Evolutionary conservation across 2,329 filamentous ascomycete genomes (phyloP).

Genomic region (Alternaria infectoria): DNA sequence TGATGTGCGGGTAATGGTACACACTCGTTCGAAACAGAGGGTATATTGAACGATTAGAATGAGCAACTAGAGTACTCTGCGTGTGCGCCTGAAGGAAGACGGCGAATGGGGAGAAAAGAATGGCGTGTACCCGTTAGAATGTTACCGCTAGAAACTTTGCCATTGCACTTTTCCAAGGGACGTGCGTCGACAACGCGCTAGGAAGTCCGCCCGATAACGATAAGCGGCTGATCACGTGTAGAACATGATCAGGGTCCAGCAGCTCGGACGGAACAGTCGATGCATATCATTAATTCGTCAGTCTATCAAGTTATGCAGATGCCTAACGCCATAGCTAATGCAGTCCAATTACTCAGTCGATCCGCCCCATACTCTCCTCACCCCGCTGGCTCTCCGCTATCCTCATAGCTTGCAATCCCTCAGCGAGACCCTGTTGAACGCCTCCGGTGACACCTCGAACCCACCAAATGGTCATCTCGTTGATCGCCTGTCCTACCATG

Average conservation of each 20-base stretch:
- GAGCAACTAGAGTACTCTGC: constrained; percentile 12
- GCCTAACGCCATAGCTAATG: background rate
- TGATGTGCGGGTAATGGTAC: constrained; percentile 32
- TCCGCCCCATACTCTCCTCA: constrained; percentile 9
- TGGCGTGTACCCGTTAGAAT: constrained; percentile 6
- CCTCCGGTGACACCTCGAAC: constrained; percentile 70
- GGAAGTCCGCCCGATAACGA: constrained; percentile 23
- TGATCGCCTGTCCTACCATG: constrained; percentile 64
- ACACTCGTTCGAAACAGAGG: constrained; percentile 16
- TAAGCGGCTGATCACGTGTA: constrained; percentile 5
- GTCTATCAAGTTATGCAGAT: background rate
- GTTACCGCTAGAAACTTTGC: constrained; percentile 21
- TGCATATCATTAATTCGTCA: background rate
- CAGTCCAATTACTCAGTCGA: background rate
- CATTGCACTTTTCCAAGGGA: constrained; percentile 34
- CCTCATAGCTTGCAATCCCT: constrained; percentile 59
- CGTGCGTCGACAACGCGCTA: constrained; percentile 24
- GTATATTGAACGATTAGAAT: constrained; percentile 16
- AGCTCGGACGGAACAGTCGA: background rate
- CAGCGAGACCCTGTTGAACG: constrained; percentile 67
- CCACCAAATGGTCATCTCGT: constrained; percentile 65
- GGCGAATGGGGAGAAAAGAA: constrained; percentile 22
- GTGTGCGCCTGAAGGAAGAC: constrained; percentile 14
- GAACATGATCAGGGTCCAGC: background rate
- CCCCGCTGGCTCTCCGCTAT: background rate